Evolutionary conservation across 78 protist genomes (phyloP).

Genomic region (Dictyostelium brefeldianum): DNA sequence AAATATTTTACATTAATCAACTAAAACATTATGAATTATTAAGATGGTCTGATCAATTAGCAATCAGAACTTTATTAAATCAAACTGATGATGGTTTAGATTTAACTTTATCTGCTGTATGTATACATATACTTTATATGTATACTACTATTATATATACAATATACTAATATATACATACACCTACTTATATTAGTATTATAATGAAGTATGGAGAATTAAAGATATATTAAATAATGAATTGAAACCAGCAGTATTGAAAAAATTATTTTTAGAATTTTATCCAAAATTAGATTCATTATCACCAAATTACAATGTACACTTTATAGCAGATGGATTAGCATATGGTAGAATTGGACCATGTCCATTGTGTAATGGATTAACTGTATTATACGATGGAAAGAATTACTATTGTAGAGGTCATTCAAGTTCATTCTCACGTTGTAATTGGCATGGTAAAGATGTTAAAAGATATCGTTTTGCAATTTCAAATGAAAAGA

Average conservation of each 20-base stretch:
- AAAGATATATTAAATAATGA: constrained; percentile 43
- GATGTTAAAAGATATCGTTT: constrained; percentile 52
- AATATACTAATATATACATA: background rate
- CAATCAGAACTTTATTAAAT: background rate
- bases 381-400: constrained; percentile 60
- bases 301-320: constrained; percentile 47
- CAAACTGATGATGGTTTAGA: constrained; percentile 8
- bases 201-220: constrained; percentile 68
- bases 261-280: constrained; percentile 14
- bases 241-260: constrained; percentile 31
- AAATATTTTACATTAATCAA: constrained; percentile 21
- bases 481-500: background rate
- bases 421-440: constrained; percentile 21
- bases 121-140: too few species aligned
- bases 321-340: constrained; percentile 57
- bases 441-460: constrained; percentile 64
- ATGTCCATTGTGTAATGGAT: constrained; percentile 55
- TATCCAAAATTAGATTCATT: constrained; percentile 36
- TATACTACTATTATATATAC: too few species aligned
- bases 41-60: constrained; percentile 54
- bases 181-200: too few species aligned
- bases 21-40: constrained; percentile 49
- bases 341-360: constrained; percentile 78
- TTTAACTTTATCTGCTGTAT: background rate
- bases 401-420: constrained; percentile 64